phyloP scores from a whole-genome alignment of 345 rosid species.

The Salix viminalis region DNA sequence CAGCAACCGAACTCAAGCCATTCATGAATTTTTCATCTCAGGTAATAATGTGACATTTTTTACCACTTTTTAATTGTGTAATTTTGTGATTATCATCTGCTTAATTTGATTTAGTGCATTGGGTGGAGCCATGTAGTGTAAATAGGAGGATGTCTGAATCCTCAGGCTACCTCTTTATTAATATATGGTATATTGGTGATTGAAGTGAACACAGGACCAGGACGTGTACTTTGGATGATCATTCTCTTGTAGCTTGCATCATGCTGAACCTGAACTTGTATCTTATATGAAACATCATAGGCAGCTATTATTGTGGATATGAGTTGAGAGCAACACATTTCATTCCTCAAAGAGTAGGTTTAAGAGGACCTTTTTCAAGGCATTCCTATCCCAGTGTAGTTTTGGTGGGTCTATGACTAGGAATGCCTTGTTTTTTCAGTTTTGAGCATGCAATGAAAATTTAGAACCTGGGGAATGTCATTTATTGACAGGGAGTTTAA shows the following conservation, averaged over 20 bases:
- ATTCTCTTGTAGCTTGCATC: background rate
- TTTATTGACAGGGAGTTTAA: background rate
- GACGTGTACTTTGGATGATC: background rate
- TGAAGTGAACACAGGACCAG: background rate
- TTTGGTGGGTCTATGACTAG: background rate
- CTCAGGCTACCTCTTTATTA: background rate
- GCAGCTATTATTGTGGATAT: background rate
- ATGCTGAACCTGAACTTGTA: background rate
- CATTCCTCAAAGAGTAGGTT: background rate
- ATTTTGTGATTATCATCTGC: background rate
- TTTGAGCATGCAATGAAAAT: background rate
- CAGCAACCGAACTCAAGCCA: slow-evolving; percentile 68
- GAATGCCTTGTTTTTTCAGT: background rate
- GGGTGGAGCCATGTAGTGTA: background rate
- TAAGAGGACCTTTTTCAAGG: background rate
- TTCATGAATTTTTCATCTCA: slow-evolving; percentile 84
- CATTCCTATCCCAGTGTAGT: background rate
- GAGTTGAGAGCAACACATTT: background rate
- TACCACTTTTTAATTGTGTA: background rate
- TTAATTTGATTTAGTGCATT: background rate
- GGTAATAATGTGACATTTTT: slow-evolving; percentile 33
- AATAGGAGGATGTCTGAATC: background rate
- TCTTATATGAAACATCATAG: background rate
- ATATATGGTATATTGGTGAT: background rate
- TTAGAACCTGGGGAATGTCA: background rate